Evolutionary conservation across 345 rosid genomes (phyloP), one percentile per base, ranked within the genome.

Genomic region (Brassica napus): DNA sequence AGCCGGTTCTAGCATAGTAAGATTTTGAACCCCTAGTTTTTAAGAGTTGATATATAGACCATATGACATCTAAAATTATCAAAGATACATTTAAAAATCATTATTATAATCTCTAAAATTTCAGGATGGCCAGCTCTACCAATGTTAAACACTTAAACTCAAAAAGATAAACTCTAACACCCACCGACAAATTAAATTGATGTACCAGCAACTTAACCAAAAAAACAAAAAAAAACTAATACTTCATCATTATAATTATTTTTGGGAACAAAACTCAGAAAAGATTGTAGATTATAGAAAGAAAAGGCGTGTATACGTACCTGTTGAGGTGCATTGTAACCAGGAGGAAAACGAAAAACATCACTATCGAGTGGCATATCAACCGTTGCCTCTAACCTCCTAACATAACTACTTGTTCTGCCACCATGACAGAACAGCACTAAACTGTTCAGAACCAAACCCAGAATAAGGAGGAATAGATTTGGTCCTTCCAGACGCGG

Each of bases 281-380:
- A 30, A 44, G 12, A 6, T 44, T 0, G 6, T 16, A 23, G 12
- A 10, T 14, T 16, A 21, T 2, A 6, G 6, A 67, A 42, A 49
- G 39, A 62, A 68, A 47, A 47, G 14, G 35, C 23, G 23, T 49
- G 39, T 6, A n/a, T 68, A 39, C 0, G 21, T 0, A 93, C 98
- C 92, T 93, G 97, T 59, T 93, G 94, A 62, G 98, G 98, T 78
- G 98, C 98, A 89, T 93, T 93, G 63, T 86, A 85, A 9, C 97
- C 94, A 24, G 82, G 87, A 77, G 98, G 93, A 64, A 85, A 86
- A 6, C 63, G 49, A 52, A 93, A 91, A 14, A 89, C 92, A 77
- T 91, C 98, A 28, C 92, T 88, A 65, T 89, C 85, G 24, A 91
- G 88, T 60, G 97, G 98, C 97, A 93, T 89, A 75, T 88, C 98